Evolutionary conservation across 208 protist species (phyloP), one percentile per base, ranked within the genome.

Genomic region (Trypanosoma vivax): DNA sequence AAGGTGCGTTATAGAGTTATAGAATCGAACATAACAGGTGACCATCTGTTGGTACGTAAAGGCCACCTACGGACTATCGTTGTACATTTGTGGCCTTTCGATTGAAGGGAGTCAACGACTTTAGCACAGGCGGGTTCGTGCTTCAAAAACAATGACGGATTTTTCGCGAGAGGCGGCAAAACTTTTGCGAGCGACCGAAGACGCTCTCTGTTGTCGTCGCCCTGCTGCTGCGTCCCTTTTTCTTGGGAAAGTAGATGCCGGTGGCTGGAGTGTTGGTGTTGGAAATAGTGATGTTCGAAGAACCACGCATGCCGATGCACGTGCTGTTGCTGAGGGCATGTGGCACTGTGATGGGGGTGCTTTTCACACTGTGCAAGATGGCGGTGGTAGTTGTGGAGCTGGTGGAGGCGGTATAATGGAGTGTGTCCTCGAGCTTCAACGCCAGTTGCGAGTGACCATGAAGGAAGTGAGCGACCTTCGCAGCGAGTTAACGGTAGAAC

Each of bases 111-210:
- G 33, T 37, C 13, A n/a, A 37, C 33, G 33, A 37, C 13, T 37
- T 7, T 37, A n/a, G n/a, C n/a, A n/a, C n/a, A 37, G 33, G 33
- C 33, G 33, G 13, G n/a, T 7, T 14, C 14, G 33, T 37, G 14
- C 10, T 14, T 14, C 33, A 9, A 14, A 10, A n/a, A 23, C 13
- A 30, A 90, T 92, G 83, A 60, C 79, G 0, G 40, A 73, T 30
- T 92, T 92, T 38, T 64, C 76, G 3, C 52, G 58, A 34, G 75
- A 65, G 33, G 83, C 83, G 6, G 41, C 76, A 31, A 78, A 76
- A 28, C 68, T 87, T 39, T 57, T 92, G 25, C 69, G 71, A 14
- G 73, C 73, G 6, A 77, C 83, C 4, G 83, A 92, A 54, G 54
- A 73, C 9, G 77, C 77, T 2, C 74, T 92, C 43, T 65, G 65